Conservation (phyloP, 2,329 filamentous ascomycete genomes). For the Herpotrichia juniperi region DNA sequence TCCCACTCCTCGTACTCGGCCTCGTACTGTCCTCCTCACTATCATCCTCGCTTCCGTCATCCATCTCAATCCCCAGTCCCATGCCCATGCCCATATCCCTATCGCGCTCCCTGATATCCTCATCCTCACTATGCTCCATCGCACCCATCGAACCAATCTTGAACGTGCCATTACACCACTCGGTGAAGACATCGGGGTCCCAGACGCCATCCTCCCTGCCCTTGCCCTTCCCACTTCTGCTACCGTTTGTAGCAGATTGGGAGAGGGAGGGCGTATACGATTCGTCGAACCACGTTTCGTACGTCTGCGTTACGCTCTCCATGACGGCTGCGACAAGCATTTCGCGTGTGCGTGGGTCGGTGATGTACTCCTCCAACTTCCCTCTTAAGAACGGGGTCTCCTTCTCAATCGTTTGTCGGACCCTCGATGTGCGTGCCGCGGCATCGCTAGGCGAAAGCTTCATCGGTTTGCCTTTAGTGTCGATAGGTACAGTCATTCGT, state of each 20-base stretch:
- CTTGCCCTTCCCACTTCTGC: slow-evolving; percentile 60
- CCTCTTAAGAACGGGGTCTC: slow-evolving; percentile 62
- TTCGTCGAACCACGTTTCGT: slow-evolving; percentile 68
- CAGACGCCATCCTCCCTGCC: slow-evolving; percentile 66
- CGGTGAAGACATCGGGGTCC: slow-evolving; percentile 68
- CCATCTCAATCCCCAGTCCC: slow-evolving; percentile 24
- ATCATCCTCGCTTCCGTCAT: slow-evolving; percentile 26
- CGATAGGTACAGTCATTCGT: slow-evolving; percentile 60
- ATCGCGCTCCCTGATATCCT: slow-evolving; percentile 13
- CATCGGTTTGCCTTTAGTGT: slow-evolving; percentile 32
- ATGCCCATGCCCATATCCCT: slow-evolving; percentile 12
- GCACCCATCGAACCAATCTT: slow-evolving; percentile 55
- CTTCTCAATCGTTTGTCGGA: slow-evolving; percentile 62
- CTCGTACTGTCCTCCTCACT: slow-evolving; percentile 27
- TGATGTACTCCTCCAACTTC: slow-evolving; percentile 67
- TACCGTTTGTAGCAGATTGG: slow-evolving; percentile 19
- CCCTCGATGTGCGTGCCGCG: slow-evolving; percentile 46
- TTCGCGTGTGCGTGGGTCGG: slow-evolving; percentile 68
- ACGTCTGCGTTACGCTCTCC: slow-evolving; percentile 66
- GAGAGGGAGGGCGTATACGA: slow-evolving; percentile 47
- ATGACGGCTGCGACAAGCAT: slow-evolving; percentile 70
- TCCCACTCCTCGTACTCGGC: slow-evolving; percentile 31
- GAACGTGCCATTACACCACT: slow-evolving; percentile 67
- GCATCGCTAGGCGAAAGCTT: slow-evolving; percentile 32
- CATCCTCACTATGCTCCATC: slow-evolving; percentile 25